Conservation (phyloP, 75 land plant genomes). For the Picea glauca region DNA sequence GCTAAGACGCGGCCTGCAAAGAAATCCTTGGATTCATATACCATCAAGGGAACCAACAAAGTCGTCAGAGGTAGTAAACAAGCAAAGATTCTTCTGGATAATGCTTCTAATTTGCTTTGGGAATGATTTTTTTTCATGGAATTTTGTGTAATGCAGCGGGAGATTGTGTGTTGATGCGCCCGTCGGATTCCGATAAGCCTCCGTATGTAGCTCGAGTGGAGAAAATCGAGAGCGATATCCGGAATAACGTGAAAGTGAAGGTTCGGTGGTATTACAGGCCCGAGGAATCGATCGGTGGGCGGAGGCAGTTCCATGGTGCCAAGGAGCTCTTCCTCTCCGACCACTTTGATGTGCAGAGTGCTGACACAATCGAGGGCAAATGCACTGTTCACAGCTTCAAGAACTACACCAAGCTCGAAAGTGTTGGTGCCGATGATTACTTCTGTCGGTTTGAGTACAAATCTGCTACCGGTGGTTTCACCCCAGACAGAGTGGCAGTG, state of each 20-base stretch:
- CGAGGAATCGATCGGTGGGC: conserved; percentile 79
- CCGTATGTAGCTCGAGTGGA: conserved; percentile 73
- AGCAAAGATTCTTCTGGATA: neutral
- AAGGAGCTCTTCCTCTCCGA: conserved; percentile 82
- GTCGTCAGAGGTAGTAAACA: conserved; percentile 48
- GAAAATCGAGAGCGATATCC: conserved; percentile 55
- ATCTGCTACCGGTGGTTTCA: conserved; percentile 73
- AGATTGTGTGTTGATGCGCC: conserved; percentile 74
- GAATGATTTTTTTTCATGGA: neutral
- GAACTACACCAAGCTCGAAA: conserved; percentile 75
- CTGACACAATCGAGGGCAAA: conserved; percentile 61
- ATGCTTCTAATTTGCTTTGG: no score
- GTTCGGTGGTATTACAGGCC: conserved; percentile 90
- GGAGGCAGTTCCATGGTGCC: conserved; percentile 79
- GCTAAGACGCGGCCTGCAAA: conserved; percentile 66
- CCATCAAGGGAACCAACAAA: conserved; percentile 81
- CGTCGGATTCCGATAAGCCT: conserved; percentile 56
- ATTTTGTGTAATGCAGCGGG: conserved; percentile 45
- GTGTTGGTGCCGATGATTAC: conserved; percentile 70
- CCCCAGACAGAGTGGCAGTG: conserved; percentile 86
- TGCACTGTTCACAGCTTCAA: conserved; percentile 78
- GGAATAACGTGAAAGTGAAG: conserved; percentile 66
- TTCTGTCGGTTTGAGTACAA: conserved; percentile 87
- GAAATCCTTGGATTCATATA: conserved; percentile 69
- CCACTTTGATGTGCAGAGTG: conserved; percentile 78